Evolutionary conservation across 1,139 yeast genomes (phyloP).

Genomic region (Pichia sp.): DNA sequence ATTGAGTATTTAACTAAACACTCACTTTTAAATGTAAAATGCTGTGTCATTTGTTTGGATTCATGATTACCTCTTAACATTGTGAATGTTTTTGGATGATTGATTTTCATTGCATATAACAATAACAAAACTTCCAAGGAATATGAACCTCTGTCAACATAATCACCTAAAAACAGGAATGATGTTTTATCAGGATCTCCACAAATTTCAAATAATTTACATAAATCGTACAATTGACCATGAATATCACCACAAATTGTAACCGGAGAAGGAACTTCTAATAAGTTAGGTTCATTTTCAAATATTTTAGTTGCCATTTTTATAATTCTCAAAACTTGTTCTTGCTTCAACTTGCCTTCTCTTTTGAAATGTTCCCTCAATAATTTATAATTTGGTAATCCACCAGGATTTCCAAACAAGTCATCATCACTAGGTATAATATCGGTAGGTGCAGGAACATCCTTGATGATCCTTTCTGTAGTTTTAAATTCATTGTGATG

Average conservation of each 20-base stretch:
- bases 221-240: slow-evolving; percentile 87
- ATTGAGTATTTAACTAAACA: slow-evolving; percentile 78
- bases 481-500: slow-evolving; percentile 67
- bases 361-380: slow-evolving; percentile 65
- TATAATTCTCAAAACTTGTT: slow-evolving; percentile 67
- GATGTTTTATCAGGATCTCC: slow-evolving; percentile 74
- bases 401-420: slow-evolving; percentile 49
- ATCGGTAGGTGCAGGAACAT: slow-evolving; percentile 66
- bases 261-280: slow-evolving; percentile 85
- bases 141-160: slow-evolving; percentile 91
- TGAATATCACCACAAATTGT: slow-evolving; percentile 96
- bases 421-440: slow-evolving; percentile 60
- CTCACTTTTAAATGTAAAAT: slow-evolving; percentile 88
- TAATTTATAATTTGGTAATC: slow-evolving; percentile 68
- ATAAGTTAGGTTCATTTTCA: slow-evolving; percentile 66
- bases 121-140: slow-evolving; percentile 83
- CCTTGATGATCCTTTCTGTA: slow-evolving; percentile 55
- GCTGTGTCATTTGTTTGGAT: slow-evolving; percentile 87
- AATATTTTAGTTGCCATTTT: slow-evolving; percentile 63
- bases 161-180: slow-evolving; percentile 87
- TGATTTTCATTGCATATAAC: slow-evolving; percentile 73
- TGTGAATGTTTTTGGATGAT: slow-evolving; percentile 70
- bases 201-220: slow-evolving; percentile 91
- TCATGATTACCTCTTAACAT: slow-evolving; percentile 94
- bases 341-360: slow-evolving; percentile 74